A percentile compares a stretch with the other conserved stretches of the same genome.
These are phyloP conservation scores for Sarocladium strictum DNA, from an alignment of 2,329 filamentous ascomycete species.

Conservation along the genomic window DNA sequence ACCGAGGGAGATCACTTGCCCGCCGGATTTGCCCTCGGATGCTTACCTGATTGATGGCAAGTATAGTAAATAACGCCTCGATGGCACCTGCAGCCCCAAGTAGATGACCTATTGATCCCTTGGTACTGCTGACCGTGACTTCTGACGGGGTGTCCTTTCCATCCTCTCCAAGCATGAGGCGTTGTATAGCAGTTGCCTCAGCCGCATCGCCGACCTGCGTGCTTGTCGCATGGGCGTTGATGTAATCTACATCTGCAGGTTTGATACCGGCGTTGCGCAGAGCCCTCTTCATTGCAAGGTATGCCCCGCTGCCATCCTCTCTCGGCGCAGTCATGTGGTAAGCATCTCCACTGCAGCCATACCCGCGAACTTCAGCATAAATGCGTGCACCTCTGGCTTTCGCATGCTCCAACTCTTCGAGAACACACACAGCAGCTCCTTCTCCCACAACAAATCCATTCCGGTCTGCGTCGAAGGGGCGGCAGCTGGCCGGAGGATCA, in stretches of 20 bases:
- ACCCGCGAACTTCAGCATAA: constrained; percentile 84
- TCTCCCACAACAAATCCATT: constrained; percentile 90
- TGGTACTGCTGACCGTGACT: constrained; percentile 86
- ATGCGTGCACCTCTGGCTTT: constrained; percentile 70
- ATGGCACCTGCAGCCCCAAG: constrained; percentile 87
- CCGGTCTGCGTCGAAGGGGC: constrained; percentile 78
- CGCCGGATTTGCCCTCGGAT: neutral
- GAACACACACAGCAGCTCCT: constrained; percentile 78
- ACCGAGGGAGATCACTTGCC: constrained; percentile 5
- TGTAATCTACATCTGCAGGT: constrained; percentile 73
- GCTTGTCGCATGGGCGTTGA: constrained; percentile 93
- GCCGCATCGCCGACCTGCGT: constrained; percentile 81
- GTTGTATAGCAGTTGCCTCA: constrained; percentile 77
- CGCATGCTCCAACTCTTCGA: constrained; percentile 90
- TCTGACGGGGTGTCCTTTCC: constrained; percentile 55
- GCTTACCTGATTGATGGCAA: constrained; percentile 72
- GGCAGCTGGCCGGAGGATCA: constrained; percentile 62
- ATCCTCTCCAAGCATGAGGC: constrained; percentile 67
- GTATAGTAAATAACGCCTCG: constrained; percentile 78
- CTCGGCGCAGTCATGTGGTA: constrained; percentile 89
- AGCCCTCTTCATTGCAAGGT: constrained; percentile 78
- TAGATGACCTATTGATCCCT: constrained; percentile 87
- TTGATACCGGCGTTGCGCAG: constrained; percentile 64
- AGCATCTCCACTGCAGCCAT: constrained; percentile 86
- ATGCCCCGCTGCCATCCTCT: constrained; percentile 75